Base-by-base conservation (phyloP, 345 rosid species). In the Combretum micranthum region DNA sequence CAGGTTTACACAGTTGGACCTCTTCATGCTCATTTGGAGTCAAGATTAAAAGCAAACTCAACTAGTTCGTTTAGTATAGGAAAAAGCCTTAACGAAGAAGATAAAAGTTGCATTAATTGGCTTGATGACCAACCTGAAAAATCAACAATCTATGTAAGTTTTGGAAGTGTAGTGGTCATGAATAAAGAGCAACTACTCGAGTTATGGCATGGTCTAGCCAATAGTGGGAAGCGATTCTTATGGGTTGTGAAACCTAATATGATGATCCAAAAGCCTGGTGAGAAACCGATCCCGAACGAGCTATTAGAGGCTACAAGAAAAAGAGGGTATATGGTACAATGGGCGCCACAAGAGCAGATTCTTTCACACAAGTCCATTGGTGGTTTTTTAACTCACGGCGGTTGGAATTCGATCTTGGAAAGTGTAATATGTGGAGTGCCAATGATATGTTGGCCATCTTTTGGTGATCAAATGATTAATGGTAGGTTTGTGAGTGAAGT, bases 361-460 rank as follows among this genome's bases (percentile, higher is more conserved):
- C 51, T 79, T 42, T 44, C 50, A 6, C 96, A 87, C 66, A 39
- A 21, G 6, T 78, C 98, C 0, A 26, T 77, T 0, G 87, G 83
- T 10, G 88, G 83, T 20, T 85, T 90, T 49, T 58, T 83, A 45
- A 85, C 94, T 0, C 94, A 85, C 26, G 71, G 77, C 46, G 89
- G 94, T 12, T 82, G 96, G 94, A 90, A 90, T 73, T 90, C 94
- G 1, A 87, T 87, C 0, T 13, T 87, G 64, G 97, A 90, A 67
- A 80, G 89, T 61, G 53, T 82, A 0, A 70, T 63, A 0, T 77
- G 74, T 0, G 85, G 91, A 0, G 84, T 83, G 53, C 96, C 94
- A 0, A 85, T 87, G 96, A 68, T 85, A 25, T 80, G 94, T 20
- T 85, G 84, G 83, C 91, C 96, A 15, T 72, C 52, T 42, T 68